Evolutionary conservation across 352 stramenopile species (phyloP), one percentile per base, ranked within the genome.

Genomic region (Globisporangium cederbergense): DNA sequence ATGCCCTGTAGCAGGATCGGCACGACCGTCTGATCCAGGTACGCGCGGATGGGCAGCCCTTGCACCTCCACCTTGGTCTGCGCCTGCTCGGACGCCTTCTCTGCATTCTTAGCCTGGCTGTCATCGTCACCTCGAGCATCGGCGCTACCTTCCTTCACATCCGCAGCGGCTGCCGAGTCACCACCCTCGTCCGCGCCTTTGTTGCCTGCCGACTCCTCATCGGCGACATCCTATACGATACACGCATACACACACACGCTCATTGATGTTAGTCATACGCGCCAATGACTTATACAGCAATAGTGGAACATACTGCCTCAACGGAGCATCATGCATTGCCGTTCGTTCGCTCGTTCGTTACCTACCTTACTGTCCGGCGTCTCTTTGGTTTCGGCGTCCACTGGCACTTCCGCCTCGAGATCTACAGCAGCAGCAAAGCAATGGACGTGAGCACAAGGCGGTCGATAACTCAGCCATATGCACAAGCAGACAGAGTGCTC

Each of bases 1-100:
- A 99, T 99, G 61, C 97, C 97, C 71, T 99, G 96, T 50, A 99
- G 79, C 55, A 99, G 73, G 76, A 99, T 98, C n/a, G 97, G 97
- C 76, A 99, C 96, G 20, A 99, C 97, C 0, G 96, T 99, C 73
- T 99, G 96, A 81, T 99, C 97, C 65, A 99, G 76, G 72, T 99
- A 99, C 36, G 96, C 95, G 62, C 97, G 93, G 71, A 99, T 99
- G 4, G 97, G 96, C 40, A 99, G 77, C 28, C 81, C 81, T 65
- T 97, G 88, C 63, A 96, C 84, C 50, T 98, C 93, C 54, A 97
- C 79, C 76, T 98, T 93, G 55, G 93, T 78, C 68, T 95, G 83
- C 10, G 81, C 80, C 59, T 77, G 82, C 64, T 96, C 83, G 13
- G 78, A 74, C 5, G 76, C 82, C 30, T 90, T 82, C 51, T 96